phyloP scores from a whole-genome alignment of 257 asterid genomes.

The Oldenlandia corymbosa region DNA sequence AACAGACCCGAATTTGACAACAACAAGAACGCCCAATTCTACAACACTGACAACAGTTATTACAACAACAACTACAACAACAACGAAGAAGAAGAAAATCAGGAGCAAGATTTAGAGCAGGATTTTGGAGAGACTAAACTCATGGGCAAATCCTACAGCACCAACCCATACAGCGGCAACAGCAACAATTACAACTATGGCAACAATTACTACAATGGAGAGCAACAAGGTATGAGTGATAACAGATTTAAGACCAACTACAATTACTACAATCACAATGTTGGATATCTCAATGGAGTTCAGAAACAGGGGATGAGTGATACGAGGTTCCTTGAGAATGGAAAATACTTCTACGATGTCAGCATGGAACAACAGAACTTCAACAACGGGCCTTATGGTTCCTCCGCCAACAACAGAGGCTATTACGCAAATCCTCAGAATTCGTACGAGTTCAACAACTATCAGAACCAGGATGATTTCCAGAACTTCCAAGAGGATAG shows the following conservation, averaged over 20 bases:
- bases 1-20: too few relatives aligned
- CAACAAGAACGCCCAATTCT: constrained; percentile 15
- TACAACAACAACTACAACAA: constrained; percentile 21
- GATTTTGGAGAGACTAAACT: constrained; percentile 1
- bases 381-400: constrained; percentile 39
- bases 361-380: constrained; percentile 30
- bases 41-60: constrained; percentile 14
- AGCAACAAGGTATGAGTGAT: constrained; percentile 20
- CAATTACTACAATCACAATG: constrained; percentile 19
- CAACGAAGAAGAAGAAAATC: too few relatives aligned
- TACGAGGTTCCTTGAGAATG: constrained; percentile 60
- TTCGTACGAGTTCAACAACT: constrained; percentile 16
- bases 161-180: constrained; percentile 21
- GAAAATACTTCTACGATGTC: constrained; percentile 49
- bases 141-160: constrained; percentile 7
- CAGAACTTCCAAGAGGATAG: constrained; percentile 35
- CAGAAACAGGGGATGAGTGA: constrained; percentile 85
- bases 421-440: constrained; percentile 23
- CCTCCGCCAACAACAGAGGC: constrained; percentile 25
- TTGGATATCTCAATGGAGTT: constrained; percentile 22
- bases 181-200: constrained; percentile 9
- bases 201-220: constrained; percentile 21
- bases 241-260: constrained; percentile 24
- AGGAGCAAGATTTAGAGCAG: constrained; percentile 21
- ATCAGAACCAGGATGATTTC: constrained; percentile 16